Base-by-base conservation (phyloP, 1,284 basidiomycete species). In the Malassezia obtusa region DNA sequence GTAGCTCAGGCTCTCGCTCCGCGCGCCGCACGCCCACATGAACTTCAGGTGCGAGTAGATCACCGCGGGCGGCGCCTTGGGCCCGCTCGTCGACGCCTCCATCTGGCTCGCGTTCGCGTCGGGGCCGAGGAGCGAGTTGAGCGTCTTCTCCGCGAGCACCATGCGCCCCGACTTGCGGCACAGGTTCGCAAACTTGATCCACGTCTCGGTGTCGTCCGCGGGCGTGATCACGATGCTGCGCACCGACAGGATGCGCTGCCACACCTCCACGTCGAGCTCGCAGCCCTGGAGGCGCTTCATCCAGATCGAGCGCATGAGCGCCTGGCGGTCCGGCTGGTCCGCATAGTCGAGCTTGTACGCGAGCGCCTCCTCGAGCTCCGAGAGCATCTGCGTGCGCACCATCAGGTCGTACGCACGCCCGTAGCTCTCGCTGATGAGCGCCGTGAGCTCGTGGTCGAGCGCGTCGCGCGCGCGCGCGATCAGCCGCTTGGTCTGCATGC, bases 381-480 rank as follows among this genome's bases (percentile, higher is more conserved):
- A 91, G 17, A 99, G 80, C 89, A 96, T 95, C 76, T 99, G 94
- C 1, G 95, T 91, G 11, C 94, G 84, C 49, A 99, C 91, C 79
- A 98, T 87, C 40, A 88, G 63, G 45, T 89, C 89, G 76, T 98
- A 98, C 1, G 90, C 89, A 37, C 94, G 83, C 26, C 87, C 88
- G 76, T 98, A 98, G 58, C 89, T 89, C 76, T 98, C 94, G 40
- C 89, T 88, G 19, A 92, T 87, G 58, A 98, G 83, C 1, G 88
- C 86, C 0, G 86, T 89, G 41, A 99, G 78, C 72, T 98, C 92
- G 1, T 85, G 85, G 73, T 96, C 90, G 47, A 98, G 78, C 41
- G 89, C 78, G 73, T 98, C 94, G 35, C 94, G 83, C n/a, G 94
- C 91, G 69, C 87, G 89, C 45, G 85, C 84, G 66, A 99, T 95